phyloP scores from a whole-genome alignment of 208 protist species.

The Crithidia fasciculata region DNA sequence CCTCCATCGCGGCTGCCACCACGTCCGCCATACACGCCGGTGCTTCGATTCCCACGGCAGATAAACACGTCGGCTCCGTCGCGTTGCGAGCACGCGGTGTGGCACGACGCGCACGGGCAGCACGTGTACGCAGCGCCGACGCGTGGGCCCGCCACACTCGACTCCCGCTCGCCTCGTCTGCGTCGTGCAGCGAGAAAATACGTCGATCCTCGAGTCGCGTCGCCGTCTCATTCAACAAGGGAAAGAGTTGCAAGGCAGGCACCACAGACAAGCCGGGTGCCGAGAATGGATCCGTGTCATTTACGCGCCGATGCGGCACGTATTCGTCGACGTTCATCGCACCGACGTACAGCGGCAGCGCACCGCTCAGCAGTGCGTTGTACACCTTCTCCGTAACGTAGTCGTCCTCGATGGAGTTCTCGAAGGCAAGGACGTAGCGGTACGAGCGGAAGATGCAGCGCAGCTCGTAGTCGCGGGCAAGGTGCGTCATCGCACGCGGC shows the following conservation, averaged over 20 bases:
- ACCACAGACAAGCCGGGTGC: background rate
- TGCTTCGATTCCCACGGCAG: background rate
- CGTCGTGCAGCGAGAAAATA: conserved; percentile 3
- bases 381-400: conserved; percentile 83
- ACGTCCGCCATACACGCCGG: background rate
- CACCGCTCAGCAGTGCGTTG: conserved; percentile 51
- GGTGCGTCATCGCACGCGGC: conserved; percentile 4
- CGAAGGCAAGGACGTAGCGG: conserved; percentile 44
- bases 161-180: conserved; percentile 8
- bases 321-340: conserved; percentile 51
- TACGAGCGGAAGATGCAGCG: conserved; percentile 49
- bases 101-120: background rate
- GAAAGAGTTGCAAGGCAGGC: conserved; percentile 24
- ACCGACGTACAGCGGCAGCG: conserved; percentile 57
- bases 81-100: background rate
- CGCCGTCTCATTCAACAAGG: conserved; percentile 25
- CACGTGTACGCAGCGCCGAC: conserved; percentile 1
- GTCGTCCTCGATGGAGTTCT: conserved; percentile 59
- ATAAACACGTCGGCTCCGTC: background rate
- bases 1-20: background rate
- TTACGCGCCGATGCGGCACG: conserved; percentile 20
- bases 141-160: conserved; percentile 13
- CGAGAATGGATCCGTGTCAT: too few relatives aligned
- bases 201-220: conserved; percentile 13
- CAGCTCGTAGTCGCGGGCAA: conserved; percentile 10